Evolutionary conservation across 495 filamentous ascomycete genomes (phyloP).

Genomic region (Penicillium roqueforti): DNA sequence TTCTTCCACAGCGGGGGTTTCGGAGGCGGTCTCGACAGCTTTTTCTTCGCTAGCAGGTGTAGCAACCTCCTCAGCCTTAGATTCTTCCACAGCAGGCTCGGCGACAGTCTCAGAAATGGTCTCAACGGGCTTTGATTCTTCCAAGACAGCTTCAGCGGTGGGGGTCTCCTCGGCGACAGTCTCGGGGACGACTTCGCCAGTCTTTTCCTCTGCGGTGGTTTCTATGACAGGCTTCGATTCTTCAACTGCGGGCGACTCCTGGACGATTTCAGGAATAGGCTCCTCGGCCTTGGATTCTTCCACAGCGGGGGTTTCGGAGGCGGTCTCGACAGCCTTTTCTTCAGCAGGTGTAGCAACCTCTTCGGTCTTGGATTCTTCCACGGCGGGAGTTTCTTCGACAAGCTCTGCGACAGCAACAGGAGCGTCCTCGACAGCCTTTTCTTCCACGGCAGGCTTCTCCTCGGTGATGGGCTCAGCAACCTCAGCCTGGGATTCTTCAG

Average conservation of each 20-base stretch:
- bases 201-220: neutral
- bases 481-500: constrained; percentile 12
- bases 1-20: no score
- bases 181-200: neutral
- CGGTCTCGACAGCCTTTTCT: neutral
- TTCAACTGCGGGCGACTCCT: constrained; percentile 1
- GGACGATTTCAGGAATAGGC: no score
- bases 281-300: neutral
- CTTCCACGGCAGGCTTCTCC: constrained; percentile 8
- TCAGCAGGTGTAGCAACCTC: constrained; percentile 6
- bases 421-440: neutral
- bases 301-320: constrained; percentile 5
- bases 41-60: constrained; percentile 16
- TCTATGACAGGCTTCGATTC: constrained; percentile 10
- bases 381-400: neutral
- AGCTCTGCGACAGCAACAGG: constrained; percentile 8
- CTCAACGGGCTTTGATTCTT: neutral
- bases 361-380: neutral
- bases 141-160: neutral
- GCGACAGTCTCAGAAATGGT: neutral
- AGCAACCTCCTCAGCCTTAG: constrained; percentile 6
- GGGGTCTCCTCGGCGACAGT: neutral
- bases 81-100: neutral
- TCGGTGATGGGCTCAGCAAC: constrained; percentile 11
- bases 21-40: no score